Percentiles rank a stretch among this genome's conserved stretches.
phyloP scores from a whole-genome alignment of 345 rosid species.

The Salix suchowensis region DNA sequence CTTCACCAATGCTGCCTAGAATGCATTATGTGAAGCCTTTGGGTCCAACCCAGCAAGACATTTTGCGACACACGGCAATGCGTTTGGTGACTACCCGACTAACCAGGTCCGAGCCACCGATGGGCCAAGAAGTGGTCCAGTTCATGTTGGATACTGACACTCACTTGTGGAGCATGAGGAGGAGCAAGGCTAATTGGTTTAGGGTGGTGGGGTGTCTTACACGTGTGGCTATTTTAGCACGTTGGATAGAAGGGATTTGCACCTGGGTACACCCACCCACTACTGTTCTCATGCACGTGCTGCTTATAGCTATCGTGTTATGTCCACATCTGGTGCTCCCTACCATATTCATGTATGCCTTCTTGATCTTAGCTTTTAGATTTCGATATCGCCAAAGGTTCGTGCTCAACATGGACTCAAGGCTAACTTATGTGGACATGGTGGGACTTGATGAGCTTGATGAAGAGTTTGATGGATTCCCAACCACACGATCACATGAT shows the following conservation, averaged over 20 bases:
- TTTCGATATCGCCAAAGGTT: constrained; percentile 51
- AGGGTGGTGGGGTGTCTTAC: constrained; percentile 66
- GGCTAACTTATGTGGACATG: constrained; percentile 58
- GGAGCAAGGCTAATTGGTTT: constrained; percentile 91
- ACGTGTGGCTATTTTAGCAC: constrained; percentile 53
- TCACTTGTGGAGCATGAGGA: constrained; percentile 90
- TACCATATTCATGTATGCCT: constrained; percentile 77
- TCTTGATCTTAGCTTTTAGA: constrained; percentile 50
- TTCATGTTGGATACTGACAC: constrained; percentile 74
- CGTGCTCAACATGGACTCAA: constrained; percentile 53
- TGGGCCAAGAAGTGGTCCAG: constrained; percentile 86
- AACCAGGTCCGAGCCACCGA: constrained; percentile 66
- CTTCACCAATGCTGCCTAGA: constrained; percentile 70
- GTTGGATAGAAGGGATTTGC: constrained; percentile 66
- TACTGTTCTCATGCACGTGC: constrained; percentile 57
- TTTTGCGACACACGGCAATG: constrained; percentile 81
- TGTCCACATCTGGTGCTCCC: constrained; percentile 80
- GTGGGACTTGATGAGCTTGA: constrained; percentile 71
- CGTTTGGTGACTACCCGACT: constrained; percentile 65
- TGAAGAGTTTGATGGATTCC: constrained; percentile 83
- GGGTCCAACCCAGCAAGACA: constrained; percentile 75
- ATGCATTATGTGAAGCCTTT: constrained; percentile 77
- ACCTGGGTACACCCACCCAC: constrained; percentile 74
- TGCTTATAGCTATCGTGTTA: constrained; percentile 58
- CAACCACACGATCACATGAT: constrained; percentile 51